phyloP scores from a whole-genome alignment of 2,329 filamentous ascomycete species.

The Diaporthe eres region DNA sequence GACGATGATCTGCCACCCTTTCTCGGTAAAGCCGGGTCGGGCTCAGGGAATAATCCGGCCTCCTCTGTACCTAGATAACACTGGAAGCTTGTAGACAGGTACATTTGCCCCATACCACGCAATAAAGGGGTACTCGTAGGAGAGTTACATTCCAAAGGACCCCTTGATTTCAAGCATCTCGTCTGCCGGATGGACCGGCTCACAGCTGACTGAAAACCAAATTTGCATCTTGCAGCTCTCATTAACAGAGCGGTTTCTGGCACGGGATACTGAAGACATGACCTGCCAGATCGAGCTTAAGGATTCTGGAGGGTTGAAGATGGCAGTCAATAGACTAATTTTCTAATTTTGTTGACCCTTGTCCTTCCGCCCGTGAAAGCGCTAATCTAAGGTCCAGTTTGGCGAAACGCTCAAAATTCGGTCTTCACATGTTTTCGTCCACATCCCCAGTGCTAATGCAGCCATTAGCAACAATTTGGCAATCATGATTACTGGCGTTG shows the following conservation, averaged over 20 bases:
- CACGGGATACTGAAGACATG: background rate
- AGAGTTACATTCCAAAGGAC: too few relatives aligned
- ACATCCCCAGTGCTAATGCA: too few relatives aligned
- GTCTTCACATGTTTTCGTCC: too few relatives aligned
- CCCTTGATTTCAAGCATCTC: background rate
- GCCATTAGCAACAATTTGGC: too few relatives aligned
- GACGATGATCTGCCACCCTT: slow-evolving; percentile 1
- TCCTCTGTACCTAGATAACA: background rate
- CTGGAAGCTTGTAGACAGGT: background rate
- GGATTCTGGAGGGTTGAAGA: background rate
- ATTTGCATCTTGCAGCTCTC: background rate
- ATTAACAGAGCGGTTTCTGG: background rate
- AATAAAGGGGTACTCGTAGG: background rate
- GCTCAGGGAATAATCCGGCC: background rate
- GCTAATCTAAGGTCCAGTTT: background rate
- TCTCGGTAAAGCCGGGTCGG: slow-evolving; percentile 12
- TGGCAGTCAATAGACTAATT: too few relatives aligned
- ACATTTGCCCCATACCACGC: too few relatives aligned
- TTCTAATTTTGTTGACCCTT: background rate
- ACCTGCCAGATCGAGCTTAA: background rate
- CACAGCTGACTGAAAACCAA: background rate
- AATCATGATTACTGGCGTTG: too few relatives aligned
- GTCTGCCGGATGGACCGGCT: background rate
- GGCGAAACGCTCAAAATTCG: background rate
- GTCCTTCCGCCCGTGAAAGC: background rate